Evolutionary conservation across 2,329 filamentous ascomycete genomes (phyloP), one percentile per base, ranked within the genome.

Genomic region (Daldinia sp.): DNA sequence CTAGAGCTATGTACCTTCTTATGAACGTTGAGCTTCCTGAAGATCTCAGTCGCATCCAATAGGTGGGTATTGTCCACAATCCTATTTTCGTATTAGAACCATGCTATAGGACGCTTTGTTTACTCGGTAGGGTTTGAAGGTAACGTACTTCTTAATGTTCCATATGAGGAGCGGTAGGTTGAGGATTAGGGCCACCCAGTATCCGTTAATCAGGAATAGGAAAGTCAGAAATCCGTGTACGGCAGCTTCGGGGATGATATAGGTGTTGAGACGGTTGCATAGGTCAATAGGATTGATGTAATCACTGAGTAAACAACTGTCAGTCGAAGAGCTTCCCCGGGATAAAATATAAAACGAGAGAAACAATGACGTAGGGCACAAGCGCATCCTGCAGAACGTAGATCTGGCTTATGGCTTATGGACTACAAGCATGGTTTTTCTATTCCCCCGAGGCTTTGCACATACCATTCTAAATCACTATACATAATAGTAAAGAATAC

Each of bases 401-500:
- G 45, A 17, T 39, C 29, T 37, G 34, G 47, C n/a, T n/a, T n/a
- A n/a, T n/a, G n/a, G n/a, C n/a, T n/a, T 19, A 27, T 29, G 32
- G 50, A 58, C 27, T 17, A 30, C 30, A 34, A 25, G 19, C 4
- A 21, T 11, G 25, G 13, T 47, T n/a, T 23, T 4, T 30, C 35
- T 17, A 11, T n/a, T 19, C 4, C 19, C 11, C 39, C 15, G 23
- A 15, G 13, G 7, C 19, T 9, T 41, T 27, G 19, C 41, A 85
- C 92, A 76, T 83, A 96, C 94, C 95, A 99, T 90, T 99, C 95
- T 75, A 99, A 82, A 86, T 99, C 95, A 81, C 93, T 97, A 83
- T 98, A 99, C 96, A 99, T 99, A 77, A 99, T 99, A 61, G 95
- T 99, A 84, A 99, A 99, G 87, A 99, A 99, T 74, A 99, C 95